Evolutionary conservation across 495 filamentous ascomycete genomes (phyloP).

Genomic region (Aspergillus baeticus): DNA sequence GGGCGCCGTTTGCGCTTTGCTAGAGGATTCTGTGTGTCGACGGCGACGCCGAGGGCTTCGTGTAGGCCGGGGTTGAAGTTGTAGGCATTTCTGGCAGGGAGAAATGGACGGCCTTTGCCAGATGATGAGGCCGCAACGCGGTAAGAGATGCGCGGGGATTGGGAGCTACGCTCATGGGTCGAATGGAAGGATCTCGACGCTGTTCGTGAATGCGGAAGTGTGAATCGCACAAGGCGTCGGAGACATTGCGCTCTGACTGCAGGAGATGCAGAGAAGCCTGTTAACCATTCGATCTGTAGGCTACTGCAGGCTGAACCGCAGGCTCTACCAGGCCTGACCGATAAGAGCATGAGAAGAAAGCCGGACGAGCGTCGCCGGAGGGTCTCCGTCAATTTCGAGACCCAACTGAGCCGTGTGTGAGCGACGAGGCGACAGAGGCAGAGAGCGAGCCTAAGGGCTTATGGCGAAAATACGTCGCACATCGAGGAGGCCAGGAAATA

Average conservation of each 20-base stretch:
- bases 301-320: conserved; percentile 42
- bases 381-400: conserved; percentile 14
- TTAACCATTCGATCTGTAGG: conserved; percentile 29
- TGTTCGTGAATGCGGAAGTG: conserved; percentile 1
- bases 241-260: conserved; percentile 2
- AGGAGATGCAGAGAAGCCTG: conserved; percentile 13
- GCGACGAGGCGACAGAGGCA: not conserved
- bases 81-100: conserved; percentile 68
- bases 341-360: conserved; percentile 27
- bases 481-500: not conserved
- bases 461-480: not conserved
- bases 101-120: conserved; percentile 73
- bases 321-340: conserved; percentile 33
- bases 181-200: conserved; percentile 31
- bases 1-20: conserved; percentile 49
- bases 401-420: conserved; percentile 5
- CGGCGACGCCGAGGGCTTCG: conserved; percentile 50
- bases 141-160: conserved; percentile 40
- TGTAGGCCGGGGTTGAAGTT: conserved; percentile 66
- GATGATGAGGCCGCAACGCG: conserved; percentile 59
- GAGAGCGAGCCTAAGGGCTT: not conserved
- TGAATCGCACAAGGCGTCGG: conserved; percentile 10
- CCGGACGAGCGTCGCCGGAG: conserved; percentile 13
- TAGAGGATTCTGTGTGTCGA: conserved; percentile 38
- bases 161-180: conserved; percentile 19